Base-by-base conservation (phyloP, 31 red algal species). In the Porphyra umbilicalis region DNA sequence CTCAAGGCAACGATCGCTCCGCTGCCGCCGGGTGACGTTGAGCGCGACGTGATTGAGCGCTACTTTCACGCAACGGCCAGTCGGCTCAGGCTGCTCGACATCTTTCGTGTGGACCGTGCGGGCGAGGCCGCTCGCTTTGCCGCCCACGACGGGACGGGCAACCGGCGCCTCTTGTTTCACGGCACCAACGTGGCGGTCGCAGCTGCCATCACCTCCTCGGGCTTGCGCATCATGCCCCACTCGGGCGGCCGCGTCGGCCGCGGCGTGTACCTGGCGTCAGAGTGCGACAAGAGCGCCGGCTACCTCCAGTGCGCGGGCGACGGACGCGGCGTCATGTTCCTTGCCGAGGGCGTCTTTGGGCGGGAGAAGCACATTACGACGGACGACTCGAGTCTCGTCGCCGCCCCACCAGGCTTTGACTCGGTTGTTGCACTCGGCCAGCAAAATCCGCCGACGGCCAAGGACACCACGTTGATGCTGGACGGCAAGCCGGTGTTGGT, bases 171-270 rank as follows among this genome's bases (percentile, higher is more conserved):
- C 6, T 77, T 85, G 1, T 91, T 79, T 79, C 80, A 85, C 35
- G 89, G 89, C 39, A 86, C 83, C 79, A 83, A 91, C 68, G 83
- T 91, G 29, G 89, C 79, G 32, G 84, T 84, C 6, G 77, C 85
- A 30, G 79, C 89, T 0, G 79, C 89, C 5, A 91, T 91, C 81
- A 77, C 86, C 8, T 33, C 57, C 20, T 86, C 77, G 11, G 89
- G 89, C 34, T 36, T 91, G 18, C 81, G 84, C 34, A 91, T 91
- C 37, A 76, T 91, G 80, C 83, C 79, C 3, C 89, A 91, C 77
- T 82, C 79, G 30, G 89, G 89, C 36, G 89, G 89, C 15, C 89
- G 89, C 33, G 75, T 91, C n/a, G 89, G 89, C 6, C 35, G 74
- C 3, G 89, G 89, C 6, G 86, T 91, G 35, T 91, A 91, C 32